Evolutionary conservation across 768 basidiomycete genomes (phyloP), one percentile per base, ranked within the genome.

Genomic region (Phaeotremella fagi): DNA sequence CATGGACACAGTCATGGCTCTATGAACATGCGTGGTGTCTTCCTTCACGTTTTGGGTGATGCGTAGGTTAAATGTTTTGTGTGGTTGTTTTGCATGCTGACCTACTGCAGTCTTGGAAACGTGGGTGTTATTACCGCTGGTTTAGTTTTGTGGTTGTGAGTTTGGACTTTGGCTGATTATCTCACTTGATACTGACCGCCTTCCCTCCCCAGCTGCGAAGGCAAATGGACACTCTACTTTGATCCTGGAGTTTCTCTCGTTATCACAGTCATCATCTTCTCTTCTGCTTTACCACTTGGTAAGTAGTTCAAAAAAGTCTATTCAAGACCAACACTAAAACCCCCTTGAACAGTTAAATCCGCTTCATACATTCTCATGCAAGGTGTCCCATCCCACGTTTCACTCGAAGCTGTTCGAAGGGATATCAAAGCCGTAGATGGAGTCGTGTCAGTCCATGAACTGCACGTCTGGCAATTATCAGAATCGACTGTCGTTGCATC

Each of bases 1-100:
- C 63, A 66, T 35, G 73, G 72, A 3, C 72, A 73, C 44, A 63
- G 63, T 11, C 75, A 78, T 38, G 85, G 84, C 0, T 88, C 85
- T 0, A 98, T 99, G 95, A 99, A 98, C 75, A 97, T 98, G 92
- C 86, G 79, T n/a, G 95, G 91, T 26, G 80, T 99, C 1, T 79
- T 98, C 27, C 76, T 99, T 25, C 95, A 99, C 73, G 95, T 98
- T 33, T 74, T 99, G 41, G 94, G 94, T 28, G 94, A 99, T 77
- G 94, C 94, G 72, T 76, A 50, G 63, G 76, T 37, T 11, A 31
- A 16, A 37, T 38, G 3, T 36, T n/a, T 3, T 3, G 4, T 15
- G 38, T 20, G n/a, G 12, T 20, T 9, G 15, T 18, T 45, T 3
- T 18, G 24, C 14, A 23, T 45, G 47, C 44, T 53, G 18, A 57